Evolutionary conservation across 148 eudicot genomes (phyloP), one percentile per base, ranked within the genome.

Genomic region (Fallopia convolvulus): DNA sequence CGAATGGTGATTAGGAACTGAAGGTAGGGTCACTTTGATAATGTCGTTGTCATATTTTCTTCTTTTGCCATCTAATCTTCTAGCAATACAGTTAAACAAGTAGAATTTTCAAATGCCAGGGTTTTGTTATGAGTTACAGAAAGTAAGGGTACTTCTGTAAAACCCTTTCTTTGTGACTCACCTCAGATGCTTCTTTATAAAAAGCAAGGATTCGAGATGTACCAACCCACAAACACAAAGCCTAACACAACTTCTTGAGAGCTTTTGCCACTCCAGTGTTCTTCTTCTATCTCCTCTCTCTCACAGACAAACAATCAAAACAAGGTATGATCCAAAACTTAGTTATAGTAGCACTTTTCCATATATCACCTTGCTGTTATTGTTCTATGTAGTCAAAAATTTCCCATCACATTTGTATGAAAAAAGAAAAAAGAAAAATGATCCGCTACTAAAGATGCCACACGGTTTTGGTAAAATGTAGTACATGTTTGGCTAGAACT

Each of bases 211-310:
- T 68, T 68, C 20, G 44, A 33, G 72, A 68, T 33, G 11, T 21
- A 68, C 20, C 72, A 5, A 68, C 44, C 72, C 44, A 68, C 72
- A 68, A 68, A 12, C 10, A 65, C 70, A 65, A 30, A 65, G 70
- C 70, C 14, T 6, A 56, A 21, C 65, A 61, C 70, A 61, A 61
- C 70, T 30, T 61, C 70, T 68, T 8, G 8, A 68, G 46, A 68
- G 14, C 72, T 9, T 68, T 39, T 39, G 5, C 68, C 3, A 63
- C 70, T 63, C 70, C 39, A 30, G 17, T 26, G 7, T 61, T 9
- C 39, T 61, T 61, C 68, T 61, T 61, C 15, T 61, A 61, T 63
- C 70, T 26, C 14, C 70, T 63, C 70, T 63, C 39, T 17, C 70
- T 26, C 70, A 63, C 40, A 26, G 36, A 63, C 39, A 9, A 63